Evolutionary conservation across 371 early-diverging fungal species (phyloP).

Genomic region (Batrachochytrium dendrobatidis): DNA sequence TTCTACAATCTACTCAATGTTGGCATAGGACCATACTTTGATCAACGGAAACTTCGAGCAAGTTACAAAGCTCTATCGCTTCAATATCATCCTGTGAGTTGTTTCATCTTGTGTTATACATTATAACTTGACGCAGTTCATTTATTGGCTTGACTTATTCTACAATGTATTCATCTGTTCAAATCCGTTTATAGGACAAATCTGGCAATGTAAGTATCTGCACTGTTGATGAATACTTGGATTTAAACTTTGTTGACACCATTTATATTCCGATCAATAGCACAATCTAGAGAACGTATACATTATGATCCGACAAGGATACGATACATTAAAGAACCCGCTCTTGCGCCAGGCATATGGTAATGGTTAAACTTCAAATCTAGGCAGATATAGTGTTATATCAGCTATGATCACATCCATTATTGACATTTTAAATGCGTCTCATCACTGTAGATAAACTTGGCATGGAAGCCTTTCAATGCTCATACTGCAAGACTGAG

Average conservation of each 20-base stretch:
- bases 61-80: constrained; percentile 52
- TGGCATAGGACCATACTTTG: constrained; percentile 23
- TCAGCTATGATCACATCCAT: neutral
- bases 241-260: too few species aligned
- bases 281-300: constrained; percentile 22
- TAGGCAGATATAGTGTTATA: constrained; percentile 5
- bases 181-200: neutral
- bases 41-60: constrained; percentile 43
- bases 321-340: constrained; percentile 55
- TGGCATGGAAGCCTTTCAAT: constrained; percentile 33
- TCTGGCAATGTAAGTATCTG: too few species aligned
- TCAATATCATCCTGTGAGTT: constrained; percentile 60
- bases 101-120: neutral
- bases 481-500: constrained; percentile 39
- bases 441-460: constrained; percentile 32
- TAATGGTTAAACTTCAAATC: too few species aligned
- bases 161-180: neutral
- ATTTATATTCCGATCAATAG: neutral
- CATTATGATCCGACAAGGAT: constrained; percentile 50
- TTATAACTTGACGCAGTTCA: neutral
- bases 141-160: constrained; percentile 6
- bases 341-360: constrained; percentile 53
- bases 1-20: constrained; percentile 40
- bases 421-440: neutral
- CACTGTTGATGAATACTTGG: too few species aligned